phyloP scores from a whole-genome alignment of 352 stramenopile species.

The Phytophthora cajani region DNA sequence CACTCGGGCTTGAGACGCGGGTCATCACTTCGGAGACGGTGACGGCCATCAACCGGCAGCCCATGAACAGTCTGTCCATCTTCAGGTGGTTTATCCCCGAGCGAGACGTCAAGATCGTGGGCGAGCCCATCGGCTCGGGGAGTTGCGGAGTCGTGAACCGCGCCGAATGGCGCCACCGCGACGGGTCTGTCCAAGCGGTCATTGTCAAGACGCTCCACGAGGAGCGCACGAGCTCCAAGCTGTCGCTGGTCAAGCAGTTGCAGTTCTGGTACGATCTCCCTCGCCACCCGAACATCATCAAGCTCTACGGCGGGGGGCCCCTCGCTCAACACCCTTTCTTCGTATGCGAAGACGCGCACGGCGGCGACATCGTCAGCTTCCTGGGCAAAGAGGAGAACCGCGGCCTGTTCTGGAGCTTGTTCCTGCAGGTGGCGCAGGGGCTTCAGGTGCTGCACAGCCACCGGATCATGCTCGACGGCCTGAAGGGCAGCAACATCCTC shows the following conservation, averaged over 20 bases:
- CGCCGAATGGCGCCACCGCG: neutral
- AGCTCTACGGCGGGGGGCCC: constrained; percentile 41
- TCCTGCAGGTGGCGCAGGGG: constrained; percentile 40
- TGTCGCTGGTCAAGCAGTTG: constrained; percentile 33
- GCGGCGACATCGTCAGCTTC: constrained; percentile 28
- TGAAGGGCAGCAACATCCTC: constrained; percentile 86
- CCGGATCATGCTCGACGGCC: constrained; percentile 70
- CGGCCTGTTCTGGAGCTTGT: constrained; percentile 18
- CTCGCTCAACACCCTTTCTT: constrained; percentile 30
- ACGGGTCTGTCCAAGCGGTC: constrained; percentile 28
- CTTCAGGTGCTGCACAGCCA: constrained; percentile 62
- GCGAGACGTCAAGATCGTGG: constrained; percentile 7
- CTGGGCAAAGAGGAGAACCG: constrained; percentile 12
- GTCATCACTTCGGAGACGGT: constrained; percentile 6
- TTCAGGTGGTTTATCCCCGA: constrained; percentile 24
- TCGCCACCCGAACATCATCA: constrained; percentile 37
- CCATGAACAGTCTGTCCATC: neutral
- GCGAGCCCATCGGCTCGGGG: neutral
- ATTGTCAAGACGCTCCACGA: constrained; percentile 9
- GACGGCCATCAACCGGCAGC: neutral
- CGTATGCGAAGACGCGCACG: constrained; percentile 36
- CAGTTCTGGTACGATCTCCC: constrained; percentile 37
- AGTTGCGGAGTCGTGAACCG: neutral
- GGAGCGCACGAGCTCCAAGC: neutral
- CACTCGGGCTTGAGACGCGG: neutral